Conservation (phyloP, 225 moss, liverwort and hornwort genomes). For the Pseudoscleropodium purum region DNA sequence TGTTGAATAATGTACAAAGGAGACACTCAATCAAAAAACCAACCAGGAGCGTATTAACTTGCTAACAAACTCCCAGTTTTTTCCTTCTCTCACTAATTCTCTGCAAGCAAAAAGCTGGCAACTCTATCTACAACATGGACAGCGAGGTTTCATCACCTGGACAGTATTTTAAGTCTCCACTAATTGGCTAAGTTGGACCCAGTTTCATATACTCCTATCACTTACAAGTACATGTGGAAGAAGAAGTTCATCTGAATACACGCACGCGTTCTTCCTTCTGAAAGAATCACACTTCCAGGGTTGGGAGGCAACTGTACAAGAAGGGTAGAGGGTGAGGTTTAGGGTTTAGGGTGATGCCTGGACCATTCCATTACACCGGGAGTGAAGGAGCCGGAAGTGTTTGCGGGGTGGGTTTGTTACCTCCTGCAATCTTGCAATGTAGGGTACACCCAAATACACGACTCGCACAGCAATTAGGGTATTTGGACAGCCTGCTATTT, state of each 20-base stretch:
- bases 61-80: neutral
- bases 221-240: constrained; percentile 24
- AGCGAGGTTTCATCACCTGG: neutral
- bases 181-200: neutral
- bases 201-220: neutral
- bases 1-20: constrained; percentile 26
- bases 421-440: neutral
- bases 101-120: neutral
- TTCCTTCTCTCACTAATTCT: neutral
- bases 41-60: neutral
- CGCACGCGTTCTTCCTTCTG: neutral
- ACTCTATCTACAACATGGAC: neutral
- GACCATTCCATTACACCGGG: neutral
- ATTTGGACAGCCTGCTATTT: neutral
- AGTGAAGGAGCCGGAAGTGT: neutral
- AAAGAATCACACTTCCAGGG: constrained; percentile 8
- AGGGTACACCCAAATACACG: neutral
- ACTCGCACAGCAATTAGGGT: neutral
- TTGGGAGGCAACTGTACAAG: constrained; percentile 12
- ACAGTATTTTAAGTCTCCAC: neutral
- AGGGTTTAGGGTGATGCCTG: neutral
- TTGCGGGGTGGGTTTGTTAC: neutral
- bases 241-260: neutral
- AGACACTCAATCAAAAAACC: neutral
- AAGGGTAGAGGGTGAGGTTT: neutral